Base-by-base conservation (phyloP, 164 flowering plant species). In the Stephania yunnanensis region DNA sequence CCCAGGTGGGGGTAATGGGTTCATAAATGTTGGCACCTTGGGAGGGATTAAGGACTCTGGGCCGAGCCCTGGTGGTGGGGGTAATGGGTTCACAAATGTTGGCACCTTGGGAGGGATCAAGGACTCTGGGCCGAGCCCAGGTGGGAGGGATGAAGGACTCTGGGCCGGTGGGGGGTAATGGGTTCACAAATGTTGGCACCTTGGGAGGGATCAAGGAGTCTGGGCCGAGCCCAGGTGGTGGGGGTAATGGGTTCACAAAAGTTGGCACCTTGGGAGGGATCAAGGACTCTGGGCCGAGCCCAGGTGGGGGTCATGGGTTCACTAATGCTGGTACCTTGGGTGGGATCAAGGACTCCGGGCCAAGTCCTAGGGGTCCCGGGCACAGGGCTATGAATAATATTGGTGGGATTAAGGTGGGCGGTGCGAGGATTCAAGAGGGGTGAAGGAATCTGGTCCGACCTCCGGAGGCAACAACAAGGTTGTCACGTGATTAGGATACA, bases 51-150 rank as follows among this genome's bases (percentile, higher is more conserved):
- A 81, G 76, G 69, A 58, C 10, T 71, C 80, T 1, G 78, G 83
- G n/a, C 83, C 80, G 3, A 80, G 83, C 64, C 80, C 79, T 19
- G 82, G 80, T 9, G 55, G 3, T n/a, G 80, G 77, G 19, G 42
- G 42, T 36, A 66, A 78, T 64, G 71, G 15, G 22, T 68, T 44
- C 48, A 46, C 20, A 10, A 68, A 45, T 10, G 42, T 15, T 7
- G 7, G 15, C 15, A 77, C 77, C 0, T 72, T 79, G 10, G 83
- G 74, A 31, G 77, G 75, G 9, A 71, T 74, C 22, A 74, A 74
- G 64, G 20, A 36, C 17, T 71, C 73, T 11, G 25, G 29, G 46
- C 25, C 71, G 1, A 68, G 46, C 52, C 36, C 73, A 9, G 53
- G 52, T 70, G 72, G 48, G 7, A 29, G 72, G 53, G 20, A 70